Percentiles rank a stretch among this genome's conserved stretches.
Evolutionary conservation across 768 basidiomycete species (phyloP).

Genomic region (Gelatoporia subvermispora): DNA sequence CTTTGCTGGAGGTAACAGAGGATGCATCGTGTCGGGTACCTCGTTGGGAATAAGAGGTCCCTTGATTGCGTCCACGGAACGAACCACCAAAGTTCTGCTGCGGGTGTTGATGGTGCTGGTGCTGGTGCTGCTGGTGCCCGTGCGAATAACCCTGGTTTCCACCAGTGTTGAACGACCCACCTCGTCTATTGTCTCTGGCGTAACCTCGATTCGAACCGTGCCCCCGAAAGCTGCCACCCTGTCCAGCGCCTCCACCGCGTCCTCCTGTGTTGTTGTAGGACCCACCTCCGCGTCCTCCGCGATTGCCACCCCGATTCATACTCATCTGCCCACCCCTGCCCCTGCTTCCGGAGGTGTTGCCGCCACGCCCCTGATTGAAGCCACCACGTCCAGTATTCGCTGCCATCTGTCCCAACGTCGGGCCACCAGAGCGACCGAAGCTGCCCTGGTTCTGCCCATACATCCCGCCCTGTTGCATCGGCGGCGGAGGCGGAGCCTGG

Average conservation of each 20-base stretch:
- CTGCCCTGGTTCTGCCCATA: slow-evolving; percentile 14
- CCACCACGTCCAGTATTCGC: slow-evolving; percentile 42
- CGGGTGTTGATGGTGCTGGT: slow-evolving; percentile 29
- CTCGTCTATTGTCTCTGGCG: slow-evolving; percentile 60
- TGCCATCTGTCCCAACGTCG: slow-evolving; percentile 36
- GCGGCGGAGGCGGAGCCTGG: slow-evolving; percentile 48
- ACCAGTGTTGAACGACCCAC: slow-evolving; percentile 57
- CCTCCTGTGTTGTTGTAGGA: slow-evolving; percentile 34
- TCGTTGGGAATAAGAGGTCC: slow-evolving; percentile 37
- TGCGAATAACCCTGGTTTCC: slow-evolving; percentile 32
- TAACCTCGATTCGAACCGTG: slow-evolving; percentile 67
- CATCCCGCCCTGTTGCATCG: slow-evolving; percentile 34
- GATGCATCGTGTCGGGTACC: slow-evolving; percentile 35
- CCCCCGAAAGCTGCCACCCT: slow-evolving; percentile 45
- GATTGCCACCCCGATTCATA: slow-evolving; percentile 23
- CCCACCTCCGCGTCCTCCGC: slow-evolving; percentile 33
- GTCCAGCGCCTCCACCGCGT: slow-evolving; percentile 41
- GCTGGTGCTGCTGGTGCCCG: slow-evolving; percentile 32
- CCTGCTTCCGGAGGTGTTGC: slow-evolving; percentile 35
- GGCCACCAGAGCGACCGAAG: slow-evolving; percentile 35
- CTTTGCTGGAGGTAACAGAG: slow-evolving; percentile 38
- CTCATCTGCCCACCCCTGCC: slow-evolving; percentile 37
- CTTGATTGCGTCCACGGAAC: slow-evolving; percentile 62
- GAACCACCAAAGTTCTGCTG: slow-evolving; percentile 19
- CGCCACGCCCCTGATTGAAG: slow-evolving; percentile 38